Evolutionary conservation across 192 early-diverging fungal species (phyloP), one percentile per base, ranked within the genome.

Genomic region (Powellomyces hirtus): DNA sequence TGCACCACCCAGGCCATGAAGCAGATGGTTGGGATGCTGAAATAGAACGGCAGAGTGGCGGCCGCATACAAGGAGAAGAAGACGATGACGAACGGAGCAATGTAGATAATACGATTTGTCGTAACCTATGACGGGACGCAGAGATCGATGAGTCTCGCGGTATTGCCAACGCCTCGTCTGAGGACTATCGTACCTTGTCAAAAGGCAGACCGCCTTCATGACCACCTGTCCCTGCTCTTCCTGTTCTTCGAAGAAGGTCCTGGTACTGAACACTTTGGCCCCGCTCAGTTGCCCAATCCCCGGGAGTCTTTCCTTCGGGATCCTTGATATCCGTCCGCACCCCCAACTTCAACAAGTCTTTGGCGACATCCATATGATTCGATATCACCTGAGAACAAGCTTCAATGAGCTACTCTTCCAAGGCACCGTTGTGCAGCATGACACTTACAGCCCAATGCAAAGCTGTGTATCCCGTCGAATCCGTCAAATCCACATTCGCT

Each of bases 391-490:
- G 20, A 49, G 66, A 74, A 10, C 8, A 42, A 18, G 8, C 8
- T 8, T 42, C 40, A 18, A 42, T 42, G 40, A 18, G 40, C 40
- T 8, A 42, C 18, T 8, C 18, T 18, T 42, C 40, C 10, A 8
- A n/a, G n/a, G n/a, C n/a, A n/a, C n/a, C n/a, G n/a, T n/a, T 44
- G 8, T 4, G 26, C 10, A 38, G 2, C 27, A 11, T 33, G 16
- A 55, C 34, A 55, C 68, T 86, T 53, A 96, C 84, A 7, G 91
- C 92, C 90, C 92, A 98, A 73, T 98, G 95, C 60, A 98, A 75
- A 0, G 94, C 87, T 4, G 94, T 91, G 63, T 90, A 89, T 62
- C 89, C 86, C 22, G 83, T 83, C 36, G 79, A 73, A 72, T 97
- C 95, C 37, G 71, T 76, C 20, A 84, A 75, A 34, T 90, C 81